Evolutionary conservation across 768 basidiomycete genomes (phyloP).

Genomic region (Hericium rajendrae): DNA sequence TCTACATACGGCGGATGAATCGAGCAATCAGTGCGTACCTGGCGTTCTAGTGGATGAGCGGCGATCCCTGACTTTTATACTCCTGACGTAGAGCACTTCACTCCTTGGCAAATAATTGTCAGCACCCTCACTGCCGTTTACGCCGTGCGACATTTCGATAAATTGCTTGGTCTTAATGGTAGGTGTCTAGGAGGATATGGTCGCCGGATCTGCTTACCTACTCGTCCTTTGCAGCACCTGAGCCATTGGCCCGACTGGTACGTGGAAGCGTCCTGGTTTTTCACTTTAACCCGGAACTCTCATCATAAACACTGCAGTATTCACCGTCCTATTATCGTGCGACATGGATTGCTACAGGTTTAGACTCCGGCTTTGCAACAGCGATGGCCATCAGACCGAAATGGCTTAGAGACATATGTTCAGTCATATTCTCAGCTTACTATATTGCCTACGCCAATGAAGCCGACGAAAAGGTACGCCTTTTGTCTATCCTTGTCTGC

Average conservation of each 20-base stretch:
- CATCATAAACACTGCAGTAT: no score
- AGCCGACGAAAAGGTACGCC: conserved; percentile 94
- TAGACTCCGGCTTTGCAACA: conserved; percentile 97
- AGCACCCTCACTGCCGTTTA: conserved; percentile 82
- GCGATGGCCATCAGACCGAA: conserved; percentile 89
- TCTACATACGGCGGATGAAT: conserved; percentile 55
- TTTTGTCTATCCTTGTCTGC: background rate
- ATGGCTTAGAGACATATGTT: conserved; percentile 84
- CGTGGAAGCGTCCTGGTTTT: conserved; percentile 18
- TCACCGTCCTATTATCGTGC: conserved; percentile 91
- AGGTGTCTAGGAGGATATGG: conserved; percentile 22
- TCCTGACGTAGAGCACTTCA: conserved; percentile 50
- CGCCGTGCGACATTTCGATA: conserved; percentile 75
- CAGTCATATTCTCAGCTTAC: conserved; percentile 78
- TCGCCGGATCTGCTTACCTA: conserved; percentile 1
- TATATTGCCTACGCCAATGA: conserved; percentile 86
- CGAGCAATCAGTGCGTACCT: conserved; percentile 39
- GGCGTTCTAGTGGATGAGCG: background rate
- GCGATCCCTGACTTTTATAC: background rate
- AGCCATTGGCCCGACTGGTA: conserved; percentile 84
- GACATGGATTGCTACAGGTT: conserved; percentile 86
- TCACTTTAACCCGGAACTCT: no score
- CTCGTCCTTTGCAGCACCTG: conserved; percentile 58
- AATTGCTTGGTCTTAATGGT: conserved; percentile 77
- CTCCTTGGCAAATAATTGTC: conserved; percentile 93